A percentile compares a stretch with the other conserved stretches of the same genome.
Conservation (phyloP, 2,329 filamentous ascomycete genomes). For the Calonectria naviculata region DNA sequence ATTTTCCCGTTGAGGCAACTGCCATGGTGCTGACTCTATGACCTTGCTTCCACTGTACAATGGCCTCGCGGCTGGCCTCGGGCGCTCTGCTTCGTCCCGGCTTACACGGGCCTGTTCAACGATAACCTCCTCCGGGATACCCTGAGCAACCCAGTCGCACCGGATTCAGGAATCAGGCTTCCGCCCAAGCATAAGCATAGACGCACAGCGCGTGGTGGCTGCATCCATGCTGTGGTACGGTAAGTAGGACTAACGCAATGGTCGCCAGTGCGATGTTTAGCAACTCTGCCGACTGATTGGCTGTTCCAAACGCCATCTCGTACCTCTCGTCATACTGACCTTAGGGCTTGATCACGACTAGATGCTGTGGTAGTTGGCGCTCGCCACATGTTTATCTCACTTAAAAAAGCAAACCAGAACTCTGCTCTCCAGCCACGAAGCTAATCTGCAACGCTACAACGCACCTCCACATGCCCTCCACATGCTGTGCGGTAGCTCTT, state of each 20-base stretch:
- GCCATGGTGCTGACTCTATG: neutral
- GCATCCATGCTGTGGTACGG: slow-evolving; percentile 33
- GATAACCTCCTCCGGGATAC: slow-evolving; percentile 7
- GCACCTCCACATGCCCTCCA: neutral
- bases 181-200: slow-evolving; percentile 25
- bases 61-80: neutral
- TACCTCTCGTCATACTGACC: slow-evolving; percentile 24
- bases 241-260: slow-evolving; percentile 15
- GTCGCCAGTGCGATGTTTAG: slow-evolving; percentile 21
- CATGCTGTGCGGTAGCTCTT: neutral
- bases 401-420: neutral
- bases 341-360: slow-evolving; percentile 12
- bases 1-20: slow-evolving; percentile 14
- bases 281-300: slow-evolving; percentile 30
- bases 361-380: slow-evolving; percentile 28
- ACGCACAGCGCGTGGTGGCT: slow-evolving; percentile 24
- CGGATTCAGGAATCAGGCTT: slow-evolving; percentile 33
- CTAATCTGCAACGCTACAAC: neutral
- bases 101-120: neutral
- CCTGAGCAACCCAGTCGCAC: neutral
- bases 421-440: neutral
- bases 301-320: slow-evolving; percentile 25
- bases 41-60: neutral
- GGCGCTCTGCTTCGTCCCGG: neutral
- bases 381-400: slow-evolving; percentile 4